Evolutionary conservation across 2,329 filamentous ascomycete species (phyloP), one percentile per base, ranked within the genome.

Genomic region (Harringtonia lauricola): DNA sequence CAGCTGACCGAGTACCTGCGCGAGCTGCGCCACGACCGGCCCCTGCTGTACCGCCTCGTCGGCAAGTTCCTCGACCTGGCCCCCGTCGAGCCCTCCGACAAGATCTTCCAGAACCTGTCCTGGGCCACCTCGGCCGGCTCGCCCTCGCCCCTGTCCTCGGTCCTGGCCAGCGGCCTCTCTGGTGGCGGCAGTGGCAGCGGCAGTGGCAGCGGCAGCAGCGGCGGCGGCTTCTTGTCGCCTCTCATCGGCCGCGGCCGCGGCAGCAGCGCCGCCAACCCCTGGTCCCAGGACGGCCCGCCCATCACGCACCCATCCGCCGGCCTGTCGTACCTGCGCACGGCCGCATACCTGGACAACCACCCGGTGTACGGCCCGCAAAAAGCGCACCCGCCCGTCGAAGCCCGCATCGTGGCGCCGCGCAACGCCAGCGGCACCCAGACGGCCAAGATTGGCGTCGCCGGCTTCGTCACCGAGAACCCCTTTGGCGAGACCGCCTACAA

Each of bases 11-110:
- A 70, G 17, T 75, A 72, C 53, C 55, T 80, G 47, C 71, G 70
- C 46, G 58, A 59, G 36, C 59, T 81, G 42, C 75, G 78, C 29
- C 54, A 64, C 45, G 67, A 79, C 45, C 67, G 70, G 7, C 55
- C 62, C 10, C 59, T 62, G 8, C 61, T 82, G 3, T 79, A 71
- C 57, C 63, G 64, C 8, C 59, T 74, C 35, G 71, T 82, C 36
- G 70, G 75, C 54, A 65, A 68, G 45, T 82, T 81, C 58, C 64
- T 83, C 41, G 79, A 82, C 52, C 68, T 83, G 15, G 73, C 74
- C 2, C 75, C 75, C 1, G 55, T 79, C 18, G 60, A 59, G 48
- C 57, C 54, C 10, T 48, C 24, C 13, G 43, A 34, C 45, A 41
- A 40, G 39, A 29, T 46, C 34, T 41, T 42, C 24, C 44, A 46